phyloP scores from a whole-genome alignment of 805 yeast species.

The Komagataella ulmi region DNA sequence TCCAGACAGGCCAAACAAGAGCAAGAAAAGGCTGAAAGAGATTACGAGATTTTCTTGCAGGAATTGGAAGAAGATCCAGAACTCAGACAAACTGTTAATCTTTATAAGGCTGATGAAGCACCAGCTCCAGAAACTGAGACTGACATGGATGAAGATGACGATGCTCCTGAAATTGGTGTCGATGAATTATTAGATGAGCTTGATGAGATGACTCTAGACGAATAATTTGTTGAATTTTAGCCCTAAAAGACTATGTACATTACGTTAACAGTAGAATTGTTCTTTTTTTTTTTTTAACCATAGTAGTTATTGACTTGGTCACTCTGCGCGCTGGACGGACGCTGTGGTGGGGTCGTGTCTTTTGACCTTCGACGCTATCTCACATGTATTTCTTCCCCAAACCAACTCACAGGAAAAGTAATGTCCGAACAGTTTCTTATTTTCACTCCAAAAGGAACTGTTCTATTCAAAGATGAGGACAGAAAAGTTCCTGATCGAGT shows the following conservation, averaged over 20 bases:
- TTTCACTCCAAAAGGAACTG: slow-evolving; percentile 39
- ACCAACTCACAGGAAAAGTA: not conserved
- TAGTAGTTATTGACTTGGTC: not conserved
- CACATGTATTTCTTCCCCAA: not conserved
- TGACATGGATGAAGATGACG: slow-evolving; percentile 46
- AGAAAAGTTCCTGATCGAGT: slow-evolving; percentile 23
- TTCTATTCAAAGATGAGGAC: slow-evolving; percentile 31
- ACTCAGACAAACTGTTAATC: slow-evolving; percentile 77
- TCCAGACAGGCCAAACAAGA: slow-evolving; percentile 77
- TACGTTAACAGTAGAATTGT: not conserved
- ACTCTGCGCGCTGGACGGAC: not conserved
- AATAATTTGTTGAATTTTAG: slow-evolving; percentile 7
- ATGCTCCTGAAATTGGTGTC: slow-evolving; percentile 76
- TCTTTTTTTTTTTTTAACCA: not conserved
- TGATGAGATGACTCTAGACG: slow-evolving; percentile 84
- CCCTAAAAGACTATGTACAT: slow-evolving; percentile 4
- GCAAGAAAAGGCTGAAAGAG: slow-evolving; percentile 84
- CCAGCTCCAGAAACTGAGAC: slow-evolving; percentile 16
- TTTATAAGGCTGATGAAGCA: slow-evolving; percentile 52
- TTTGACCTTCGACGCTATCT: not conserved
- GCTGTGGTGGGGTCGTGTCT: not conserved
- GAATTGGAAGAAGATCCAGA: slow-evolving; percentile 96
- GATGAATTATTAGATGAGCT: slow-evolving; percentile 92
- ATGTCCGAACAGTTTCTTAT: slow-evolving; percentile 37
- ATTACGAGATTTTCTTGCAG: slow-evolving; percentile 90